A percentile compares a stretch with the other conserved stretches of the same genome.
Conservation (phyloP, 257 asterid species). For the Echium plantagineum region DNA sequence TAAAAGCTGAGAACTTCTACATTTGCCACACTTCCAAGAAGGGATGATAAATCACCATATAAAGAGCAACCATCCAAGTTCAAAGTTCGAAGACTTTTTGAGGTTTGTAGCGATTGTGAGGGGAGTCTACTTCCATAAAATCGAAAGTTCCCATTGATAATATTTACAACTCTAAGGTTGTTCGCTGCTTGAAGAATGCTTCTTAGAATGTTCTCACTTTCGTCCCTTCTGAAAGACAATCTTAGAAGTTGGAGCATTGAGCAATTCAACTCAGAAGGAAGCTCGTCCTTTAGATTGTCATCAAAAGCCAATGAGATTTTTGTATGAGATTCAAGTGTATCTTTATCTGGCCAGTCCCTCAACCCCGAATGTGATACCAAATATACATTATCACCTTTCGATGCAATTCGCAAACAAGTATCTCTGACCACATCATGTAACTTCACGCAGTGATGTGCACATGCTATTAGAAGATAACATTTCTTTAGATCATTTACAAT, state of each 20-base stretch:
- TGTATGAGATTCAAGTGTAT: not conserved
- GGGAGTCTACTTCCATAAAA: no score
- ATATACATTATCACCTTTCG: not conserved
- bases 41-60: no score
- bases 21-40: not conserved
- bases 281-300: not conserved
- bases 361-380: not conserved
- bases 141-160: no score
- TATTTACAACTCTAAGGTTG: no score
- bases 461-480: not conserved
- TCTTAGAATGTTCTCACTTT: not conserved
- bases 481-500: not conserved
- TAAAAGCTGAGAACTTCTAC: constrained; percentile 11
- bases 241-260: constrained; percentile 4
- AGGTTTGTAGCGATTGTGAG: no score
- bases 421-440: constrained; percentile 13
- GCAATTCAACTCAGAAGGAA: constrained; percentile 6
- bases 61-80: no score
- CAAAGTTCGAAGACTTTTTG: no score
- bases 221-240: not conserved
- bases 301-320: constrained; percentile 10
- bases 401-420: constrained; percentile 2
- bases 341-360: constrained; percentile 8
- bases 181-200: no score
- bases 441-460: not conserved